These are phyloP conservation scores for Neurospora intermedia DNA, from an alignment of 495 filamentous ascomycete genomes.

Conservation along the genomic window DNA sequence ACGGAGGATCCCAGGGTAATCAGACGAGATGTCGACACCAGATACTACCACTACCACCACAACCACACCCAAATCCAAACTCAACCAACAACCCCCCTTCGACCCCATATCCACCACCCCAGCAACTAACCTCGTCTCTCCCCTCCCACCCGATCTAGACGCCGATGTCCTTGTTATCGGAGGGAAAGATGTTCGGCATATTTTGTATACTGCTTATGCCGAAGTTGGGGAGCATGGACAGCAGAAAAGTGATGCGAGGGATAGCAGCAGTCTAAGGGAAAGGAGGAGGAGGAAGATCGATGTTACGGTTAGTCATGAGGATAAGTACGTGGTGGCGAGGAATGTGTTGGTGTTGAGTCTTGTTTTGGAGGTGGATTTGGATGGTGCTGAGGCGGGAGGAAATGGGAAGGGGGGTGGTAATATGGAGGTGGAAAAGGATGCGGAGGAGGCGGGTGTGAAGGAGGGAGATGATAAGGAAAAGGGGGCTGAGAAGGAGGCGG, in stretches of 20 bases:
- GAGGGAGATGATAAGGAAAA: background rate
- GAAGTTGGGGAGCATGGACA: slow-evolving; percentile 6
- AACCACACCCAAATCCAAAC: background rate
- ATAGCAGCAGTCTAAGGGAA: background rate
- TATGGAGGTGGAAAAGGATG: slow-evolving; percentile 3
- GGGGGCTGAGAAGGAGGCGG: too few species aligned
- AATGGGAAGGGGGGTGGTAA: background rate
- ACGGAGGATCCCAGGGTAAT: too few species aligned
- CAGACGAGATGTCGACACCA: background rate
- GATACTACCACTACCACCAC: background rate
- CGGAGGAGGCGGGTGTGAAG: background rate
- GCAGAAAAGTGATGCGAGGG: background rate
- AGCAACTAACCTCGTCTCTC: slow-evolving; percentile 37
- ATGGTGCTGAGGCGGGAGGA: background rate
- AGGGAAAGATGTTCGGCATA: slow-evolving; percentile 41
- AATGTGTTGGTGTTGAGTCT: slow-evolving; percentile 42
- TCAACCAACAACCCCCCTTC: slow-evolving; percentile 20
- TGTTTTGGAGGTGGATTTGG: slow-evolving; percentile 24
- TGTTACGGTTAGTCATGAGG: slow-evolving; percentile 39
- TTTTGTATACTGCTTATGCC: slow-evolving; percentile 37
- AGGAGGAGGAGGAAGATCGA: slow-evolving; percentile 15
- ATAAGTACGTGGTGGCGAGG: slow-evolving; percentile 37
- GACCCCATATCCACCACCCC: slow-evolving; percentile 42
- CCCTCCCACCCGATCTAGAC: slow-evolving; percentile 34
- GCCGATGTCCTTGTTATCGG: slow-evolving; percentile 42